Conservation (phyloP, 163 green algal species). For the Prototheca wickerhamii region DNA sequence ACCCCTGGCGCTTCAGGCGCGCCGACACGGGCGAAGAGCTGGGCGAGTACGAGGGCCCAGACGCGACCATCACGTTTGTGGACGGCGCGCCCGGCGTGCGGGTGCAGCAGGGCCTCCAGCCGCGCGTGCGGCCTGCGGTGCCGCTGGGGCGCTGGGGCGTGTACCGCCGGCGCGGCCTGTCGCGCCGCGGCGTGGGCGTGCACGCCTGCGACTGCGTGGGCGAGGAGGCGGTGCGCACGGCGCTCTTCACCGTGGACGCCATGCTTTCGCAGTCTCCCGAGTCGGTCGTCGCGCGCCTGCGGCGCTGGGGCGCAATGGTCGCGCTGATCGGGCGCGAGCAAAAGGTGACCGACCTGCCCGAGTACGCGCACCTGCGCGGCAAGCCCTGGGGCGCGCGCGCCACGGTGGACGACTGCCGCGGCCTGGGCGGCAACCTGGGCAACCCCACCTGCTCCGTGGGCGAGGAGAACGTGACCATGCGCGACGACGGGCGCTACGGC, state of each 20-base stretch:
- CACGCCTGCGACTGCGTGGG: constrained; percentile 38
- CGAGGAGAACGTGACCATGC: constrained; percentile 66
- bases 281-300: constrained; percentile 33
- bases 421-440: constrained; percentile 41
- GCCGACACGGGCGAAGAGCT: constrained; percentile 11
- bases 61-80: constrained; percentile 18
- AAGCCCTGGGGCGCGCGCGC: constrained; percentile 13
- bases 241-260: constrained; percentile 25
- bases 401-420: constrained; percentile 46
- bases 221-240: constrained; percentile 29
- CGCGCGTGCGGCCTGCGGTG: constrained; percentile 3
- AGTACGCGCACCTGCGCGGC: constrained; percentile 48
- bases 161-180: constrained; percentile 29
- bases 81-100: background rate
- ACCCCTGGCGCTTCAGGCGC: constrained; percentile 37
- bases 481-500: constrained; percentile 40
- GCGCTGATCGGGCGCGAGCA: constrained; percentile 60
- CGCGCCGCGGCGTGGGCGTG: constrained; percentile 42
- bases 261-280: constrained; percentile 38
- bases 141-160: constrained; percentile 27
- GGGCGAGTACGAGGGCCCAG: constrained; percentile 26
- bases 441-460: constrained; percentile 38
- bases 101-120: constrained; percentile 6
- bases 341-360: constrained; percentile 58
- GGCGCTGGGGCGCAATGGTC: constrained; percentile 25